Conservation (phyloP, 2,329 filamentous ascomycete genomes). For the Epicoccum nigrum region DNA sequence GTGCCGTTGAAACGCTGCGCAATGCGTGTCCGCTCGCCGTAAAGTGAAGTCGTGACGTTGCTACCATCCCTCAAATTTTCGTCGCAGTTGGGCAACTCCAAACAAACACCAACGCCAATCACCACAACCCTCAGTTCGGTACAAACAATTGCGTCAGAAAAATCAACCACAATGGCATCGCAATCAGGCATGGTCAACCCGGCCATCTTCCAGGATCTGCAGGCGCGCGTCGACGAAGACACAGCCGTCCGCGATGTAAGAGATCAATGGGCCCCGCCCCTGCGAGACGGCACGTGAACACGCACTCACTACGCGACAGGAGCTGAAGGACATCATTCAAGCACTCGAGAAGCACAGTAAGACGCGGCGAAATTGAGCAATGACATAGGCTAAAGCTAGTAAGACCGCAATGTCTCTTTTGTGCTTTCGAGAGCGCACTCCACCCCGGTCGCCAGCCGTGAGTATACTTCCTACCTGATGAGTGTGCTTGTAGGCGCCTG, state of each 20-base stretch:
- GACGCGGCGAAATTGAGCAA: not conserved
- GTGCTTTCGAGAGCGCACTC: slow-evolving; percentile 89
- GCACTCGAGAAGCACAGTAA: slow-evolving; percentile 77
- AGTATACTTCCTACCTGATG: slow-evolving; percentile 34
- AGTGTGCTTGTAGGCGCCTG: slow-evolving; percentile 3
- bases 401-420: slow-evolving; percentile 78
- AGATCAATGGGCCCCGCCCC: not conserved
- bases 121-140: not conserved
- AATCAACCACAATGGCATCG: slow-evolving; percentile 31
- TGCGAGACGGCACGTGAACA: slow-evolving; percentile 31
- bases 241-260: slow-evolving; percentile 74
- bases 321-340: slow-evolving; percentile 80
- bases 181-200: slow-evolving; percentile 71
- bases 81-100: slow-evolving; percentile 8
- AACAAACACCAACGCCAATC: slow-evolving; percentile 17
- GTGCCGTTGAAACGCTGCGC: not conserved
- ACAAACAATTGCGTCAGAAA: not conserved
- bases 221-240: slow-evolving; percentile 89
- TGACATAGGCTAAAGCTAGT: slow-evolving; percentile 13
- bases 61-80: slow-evolving; percentile 20
- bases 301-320: slow-evolving; percentile 52
- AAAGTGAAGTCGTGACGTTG: slow-evolving; percentile 19
- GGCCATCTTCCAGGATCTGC: slow-evolving; percentile 84
- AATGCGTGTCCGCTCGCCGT: not conserved
- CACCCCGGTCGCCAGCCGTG: slow-evolving; percentile 70